These are phyloP conservation scores for Yamagishiella unicocca DNA, from an alignment of 139 green algal species.

Conservation along the genomic window DNA sequence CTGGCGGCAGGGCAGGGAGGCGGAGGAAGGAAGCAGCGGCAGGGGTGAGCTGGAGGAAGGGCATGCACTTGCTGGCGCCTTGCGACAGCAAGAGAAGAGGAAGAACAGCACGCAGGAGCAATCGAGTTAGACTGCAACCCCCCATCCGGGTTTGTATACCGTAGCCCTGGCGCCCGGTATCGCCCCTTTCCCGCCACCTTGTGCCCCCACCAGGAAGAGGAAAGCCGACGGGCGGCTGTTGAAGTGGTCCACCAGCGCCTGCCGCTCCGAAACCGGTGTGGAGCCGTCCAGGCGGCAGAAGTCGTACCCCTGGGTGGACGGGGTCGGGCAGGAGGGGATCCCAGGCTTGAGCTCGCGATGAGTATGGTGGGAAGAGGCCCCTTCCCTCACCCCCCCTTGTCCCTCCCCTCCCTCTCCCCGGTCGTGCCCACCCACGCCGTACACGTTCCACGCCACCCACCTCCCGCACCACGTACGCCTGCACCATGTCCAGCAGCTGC, in stretches of 20 bases:
- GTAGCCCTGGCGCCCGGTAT: not conserved
- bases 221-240: constrained; percentile 69
- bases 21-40: too few relatives aligned
- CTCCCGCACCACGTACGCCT: constrained; percentile 49
- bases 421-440: too few relatives aligned
- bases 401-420: too few relatives aligned
- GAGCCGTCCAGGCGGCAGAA: constrained; percentile 68
- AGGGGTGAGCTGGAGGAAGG: too few relatives aligned
- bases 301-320: constrained; percentile 12
- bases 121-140: too few relatives aligned
- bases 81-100: too few relatives aligned
- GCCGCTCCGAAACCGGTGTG: constrained; percentile 60
- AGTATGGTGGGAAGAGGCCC: too few relatives aligned
- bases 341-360: constrained; percentile 50
- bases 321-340: not conserved
- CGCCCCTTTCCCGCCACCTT: not conserved
- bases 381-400: too few relatives aligned
- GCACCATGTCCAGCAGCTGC: constrained; percentile 76
- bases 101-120: too few relatives aligned
- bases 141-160: too few relatives aligned
- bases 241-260: constrained; percentile 74
- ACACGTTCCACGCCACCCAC: constrained; percentile 8
- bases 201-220: constrained; percentile 72
- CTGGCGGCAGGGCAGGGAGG: not conserved
- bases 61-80: too few relatives aligned